Base-by-base conservation (phyloP, 805 yeast genomes). In the Pichia membranifaciens region DNA sequence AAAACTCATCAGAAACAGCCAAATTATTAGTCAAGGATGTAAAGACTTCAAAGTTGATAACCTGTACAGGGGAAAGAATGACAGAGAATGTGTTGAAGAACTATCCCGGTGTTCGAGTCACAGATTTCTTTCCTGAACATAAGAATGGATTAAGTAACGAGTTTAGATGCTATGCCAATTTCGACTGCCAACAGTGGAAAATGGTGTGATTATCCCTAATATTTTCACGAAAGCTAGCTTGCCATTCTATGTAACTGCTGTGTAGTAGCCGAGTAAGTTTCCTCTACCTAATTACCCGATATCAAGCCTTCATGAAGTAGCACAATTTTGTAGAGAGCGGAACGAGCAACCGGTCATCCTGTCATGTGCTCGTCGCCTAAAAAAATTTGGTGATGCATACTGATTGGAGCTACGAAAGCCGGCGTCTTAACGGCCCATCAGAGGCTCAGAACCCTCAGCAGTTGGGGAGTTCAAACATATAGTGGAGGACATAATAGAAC, bases 61-160 rank as follows among this genome's bases (percentile, higher is more conserved):
- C 85, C 4, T 84, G 91, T 54, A 89, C 97, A 1, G 96, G 96
- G 33, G 96, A 89, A 67, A 74, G 96, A 62, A 89, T 90, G 90
- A 70, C 72, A 20, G 74, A 75, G 2, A 64, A 84, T n/a, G 78
- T 88, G 32, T 59, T 68, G 31, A 67, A 73, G 42, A 75, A 74
- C 16, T 88, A 87, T 58, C 86, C 88, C 5, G 85, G 75, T 38
- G 72, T 83, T 1, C 58, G 67, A 20, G 72, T 81, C 44, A 89
- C 96, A 0, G 68, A 73, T 32, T 89, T 84, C 61, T 60, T 66
- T 36, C 96, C 96, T 1, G 84, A 82, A 54, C 96, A 89, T 59
- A 82, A 81, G 48, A 85, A 86, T 57, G 95, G 96, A 0, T 71
- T 89, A 51, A 82, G 90, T 59, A 89, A 89, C 60, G 96, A 89